Conservation (phyloP, 2,329 filamentous ascomycete genomes). For the Sclerotinia subarctica region DNA sequence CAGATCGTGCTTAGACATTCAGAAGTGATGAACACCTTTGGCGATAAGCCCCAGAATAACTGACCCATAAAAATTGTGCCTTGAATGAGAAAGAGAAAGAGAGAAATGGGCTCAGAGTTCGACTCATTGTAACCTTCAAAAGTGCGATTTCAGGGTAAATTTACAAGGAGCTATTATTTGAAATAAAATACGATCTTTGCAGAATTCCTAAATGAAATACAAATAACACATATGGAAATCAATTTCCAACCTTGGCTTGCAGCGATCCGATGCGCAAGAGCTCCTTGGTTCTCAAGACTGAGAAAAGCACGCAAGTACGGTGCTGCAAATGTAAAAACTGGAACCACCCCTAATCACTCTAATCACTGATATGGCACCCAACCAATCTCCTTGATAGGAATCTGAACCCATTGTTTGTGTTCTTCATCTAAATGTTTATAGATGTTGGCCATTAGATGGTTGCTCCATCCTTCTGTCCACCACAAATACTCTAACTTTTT, state of each 20-base stretch:
- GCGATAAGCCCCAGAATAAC: too few species aligned
- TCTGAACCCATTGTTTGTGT: conserved; percentile 38
- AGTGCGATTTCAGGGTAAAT: background rate
- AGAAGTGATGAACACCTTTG: background rate
- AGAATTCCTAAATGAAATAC: background rate
- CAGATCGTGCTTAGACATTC: background rate
- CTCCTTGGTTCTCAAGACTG: background rate
- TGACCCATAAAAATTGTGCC: background rate
- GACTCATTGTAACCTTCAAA: background rate
- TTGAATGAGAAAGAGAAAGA: too few species aligned
- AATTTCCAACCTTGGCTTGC: background rate
- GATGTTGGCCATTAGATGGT: conserved; percentile 35
- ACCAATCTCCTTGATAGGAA: conserved; percentile 30
- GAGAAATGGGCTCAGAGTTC: background rate
- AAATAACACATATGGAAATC: background rate
- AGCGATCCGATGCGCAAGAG: background rate
- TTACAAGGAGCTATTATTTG: background rate
- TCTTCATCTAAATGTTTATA: conserved; percentile 38
- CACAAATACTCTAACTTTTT: conserved; percentile 36
- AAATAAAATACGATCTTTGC: background rate
- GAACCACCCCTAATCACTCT: background rate
- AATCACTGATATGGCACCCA: conserved; percentile 19
- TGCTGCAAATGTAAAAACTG: background rate
- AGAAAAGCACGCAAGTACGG: background rate
- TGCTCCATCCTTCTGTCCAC: conserved; percentile 40